These are phyloP conservation scores for Trapa bicornis DNA, from an alignment of 345 rosid genomes.

Conservation along the genomic window DNA sequence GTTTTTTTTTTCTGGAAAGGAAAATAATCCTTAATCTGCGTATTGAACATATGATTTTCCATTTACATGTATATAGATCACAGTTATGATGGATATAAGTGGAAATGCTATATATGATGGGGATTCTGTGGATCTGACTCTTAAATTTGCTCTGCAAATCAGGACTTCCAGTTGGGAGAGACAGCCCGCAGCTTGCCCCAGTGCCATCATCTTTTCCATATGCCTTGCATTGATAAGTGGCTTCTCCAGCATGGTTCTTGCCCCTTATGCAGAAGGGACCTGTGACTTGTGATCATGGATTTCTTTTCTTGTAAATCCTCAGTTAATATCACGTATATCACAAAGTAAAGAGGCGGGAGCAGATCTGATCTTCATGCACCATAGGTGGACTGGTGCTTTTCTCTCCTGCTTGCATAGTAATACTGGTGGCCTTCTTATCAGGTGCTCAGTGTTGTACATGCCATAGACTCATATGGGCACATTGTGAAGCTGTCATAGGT, in stretches of 20 bases:
- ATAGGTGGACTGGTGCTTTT: not conserved
- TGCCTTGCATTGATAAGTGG: conserved; percentile 96
- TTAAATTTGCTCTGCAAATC: conserved; percentile 8
- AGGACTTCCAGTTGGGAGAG: conserved; percentile 94
- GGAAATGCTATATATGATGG: not conserved
- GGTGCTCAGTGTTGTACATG: not conserved
- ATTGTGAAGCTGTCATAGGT: not conserved
- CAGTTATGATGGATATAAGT: not conserved
- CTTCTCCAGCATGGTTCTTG: conserved; percentile 78
- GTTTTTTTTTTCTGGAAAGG: not conserved
- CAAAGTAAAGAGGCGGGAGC: not conserved
- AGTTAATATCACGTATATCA: not conserved
- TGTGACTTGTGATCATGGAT: conserved; percentile 20
- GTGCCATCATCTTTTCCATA: conserved; percentile 94
- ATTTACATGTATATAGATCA: not conserved
- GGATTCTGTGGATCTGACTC: not conserved
- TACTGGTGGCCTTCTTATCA: not conserved
- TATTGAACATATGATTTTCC: not conserved
- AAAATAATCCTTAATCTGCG: not conserved
- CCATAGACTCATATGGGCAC: not conserved
- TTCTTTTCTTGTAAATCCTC: not conserved
- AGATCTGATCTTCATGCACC: not conserved
- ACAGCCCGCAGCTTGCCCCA: conserved; percentile 89
- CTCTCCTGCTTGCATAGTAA: not conserved
- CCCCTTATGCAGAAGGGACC: conserved; percentile 89